Base-by-base conservation (phyloP, 768 basidiomycete species). In the Mycena haematopus region DNA sequence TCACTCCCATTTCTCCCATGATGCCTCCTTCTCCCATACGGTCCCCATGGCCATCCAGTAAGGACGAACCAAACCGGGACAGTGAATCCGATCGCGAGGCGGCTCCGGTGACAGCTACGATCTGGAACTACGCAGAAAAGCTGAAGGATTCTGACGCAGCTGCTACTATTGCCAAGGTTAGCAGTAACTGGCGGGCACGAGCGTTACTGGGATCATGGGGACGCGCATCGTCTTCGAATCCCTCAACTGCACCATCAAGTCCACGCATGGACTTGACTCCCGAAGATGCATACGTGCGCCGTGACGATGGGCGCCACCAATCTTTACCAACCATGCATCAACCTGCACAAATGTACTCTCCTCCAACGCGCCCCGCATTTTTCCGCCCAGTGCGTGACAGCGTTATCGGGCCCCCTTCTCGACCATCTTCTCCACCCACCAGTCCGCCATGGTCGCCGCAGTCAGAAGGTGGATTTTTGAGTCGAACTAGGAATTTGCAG, bases 121-220 rank as follows among this genome's bases (percentile, higher is more conserved):
- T 91, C 6, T 91, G 90, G 90, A 72, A 75, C 36, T 93, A 92
- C 69, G 88, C 92, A 0, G 89, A 85, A 67, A 91, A 87, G 69
- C 69, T 93, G 15, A 88, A 84, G 70, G 86, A 90, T 56, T 91
- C 90, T 2, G 89, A 92, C 69, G 77, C 90, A 1, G 79, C 86
- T 38, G 91, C 92, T 14, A 80, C 84, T 1, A 74, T 92, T 17
- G 79, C 92, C 2, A 93, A 91, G 75, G 86, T 83, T 56, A 87
- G 90, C 73, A 89, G 83, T 25, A 92, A 92, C 64, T 90, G 87
- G 88, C 83, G 85, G 21, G 90, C 89, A 21, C 87, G 80, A 66
- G 86, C 87, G 17, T 68, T 87, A 47, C 66, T 82, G 57, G 76
- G 76, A n/a, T 65, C 77, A 25, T 83, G 82, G 82, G 72, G 76